Evolutionary conservation across 2,329 filamentous ascomycete genomes (phyloP).

Genomic region (Emergomyces orientalis): DNA sequence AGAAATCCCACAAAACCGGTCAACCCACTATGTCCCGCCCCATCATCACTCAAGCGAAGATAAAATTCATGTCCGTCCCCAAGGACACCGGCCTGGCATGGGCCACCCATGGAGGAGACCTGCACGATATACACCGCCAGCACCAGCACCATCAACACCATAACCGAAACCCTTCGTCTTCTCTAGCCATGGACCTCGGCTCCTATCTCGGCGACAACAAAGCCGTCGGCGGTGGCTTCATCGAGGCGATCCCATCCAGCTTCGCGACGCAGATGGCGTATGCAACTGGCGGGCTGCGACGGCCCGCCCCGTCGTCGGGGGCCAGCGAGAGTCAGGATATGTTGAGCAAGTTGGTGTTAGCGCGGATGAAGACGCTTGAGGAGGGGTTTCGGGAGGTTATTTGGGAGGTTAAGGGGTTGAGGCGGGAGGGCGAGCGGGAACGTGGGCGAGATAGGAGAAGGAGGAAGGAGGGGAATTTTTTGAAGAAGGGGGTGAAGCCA

Average conservation of each 20-base stretch:
- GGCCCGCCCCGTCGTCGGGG: slow-evolving; percentile 21
- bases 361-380: slow-evolving; percentile 85
- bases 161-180: slow-evolving; percentile 35
- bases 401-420: slow-evolving; percentile 59
- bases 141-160: background rate
- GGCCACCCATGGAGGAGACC: slow-evolving; percentile 32
- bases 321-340: slow-evolving; percentile 56
- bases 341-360: slow-evolving; percentile 69
- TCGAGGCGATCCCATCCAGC: slow-evolving; percentile 59
- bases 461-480: background rate
- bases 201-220: slow-evolving; percentile 61
- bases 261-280: slow-evolving; percentile 75
- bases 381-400: slow-evolving; percentile 84
- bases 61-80: slow-evolving; percentile 48
- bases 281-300: slow-evolving; percentile 54
- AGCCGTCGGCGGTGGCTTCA: slow-evolving; percentile 52
- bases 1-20: slow-evolving; percentile 18
- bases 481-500: background rate
- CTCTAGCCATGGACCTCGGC: slow-evolving; percentile 62
- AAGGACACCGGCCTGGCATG: slow-evolving; percentile 48
- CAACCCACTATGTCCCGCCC: slow-evolving; percentile 44
- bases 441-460: background rate
- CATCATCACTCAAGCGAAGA: slow-evolving; percentile 42
- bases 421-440: slow-evolving; percentile 36
- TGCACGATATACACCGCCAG: slow-evolving; percentile 29